Evolutionary conservation across 176 grass and related monocot genomes (phyloP), one percentile per base, ranked within the genome.

Genomic region (Pontederia paniculata): DNA sequence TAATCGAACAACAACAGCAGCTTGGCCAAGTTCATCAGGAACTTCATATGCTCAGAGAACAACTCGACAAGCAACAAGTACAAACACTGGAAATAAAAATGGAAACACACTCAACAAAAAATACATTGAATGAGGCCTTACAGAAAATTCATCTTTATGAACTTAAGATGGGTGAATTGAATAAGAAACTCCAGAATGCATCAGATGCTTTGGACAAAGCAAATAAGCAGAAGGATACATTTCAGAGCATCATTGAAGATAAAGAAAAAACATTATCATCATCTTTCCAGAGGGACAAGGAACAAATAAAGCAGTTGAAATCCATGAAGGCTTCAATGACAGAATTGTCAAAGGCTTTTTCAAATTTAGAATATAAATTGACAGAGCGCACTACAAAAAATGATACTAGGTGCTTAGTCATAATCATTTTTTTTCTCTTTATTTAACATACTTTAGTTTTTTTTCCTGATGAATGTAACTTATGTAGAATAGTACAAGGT

Each of bases 1-100:
- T 90, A 42, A 64, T 78, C 44, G 73, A 77, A 46, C 83, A 90
- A 47, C 84, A 83, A 41, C 78, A 81, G 45, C 83, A 97, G 83
- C 59, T 79, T 50, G 76, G 90, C 45, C 45, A 88, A 57, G 75
- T 71, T 58, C 54, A 72, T n/a, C 71, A 83, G 13, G 85, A 86
- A 63, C 66, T 84, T 73, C 60, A 48, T 23, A 84, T 80, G 59
- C 78, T 79, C n/a, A 79, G 66, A 72, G 83, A 88, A 60, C 82
- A 76, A 55, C 62, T 81, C 19, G 67, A 52, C 0, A 76, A 80
- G 58, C 86, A 87, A 62, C 75, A 80, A 28, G 31, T 69, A 10
- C 43, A 81, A 54, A 82, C 79, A 53, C 82, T 67, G 12, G 89
- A 88, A 61, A 77, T 65, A 48, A 78, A 69, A 60, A 58, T 60